A percentile compares a stretch with the other conserved stretches of the same genome.
phyloP scores from a whole-genome alignment of 2,329 filamentous ascomycete genomes.

The Aspergillus tanneri region DNA sequence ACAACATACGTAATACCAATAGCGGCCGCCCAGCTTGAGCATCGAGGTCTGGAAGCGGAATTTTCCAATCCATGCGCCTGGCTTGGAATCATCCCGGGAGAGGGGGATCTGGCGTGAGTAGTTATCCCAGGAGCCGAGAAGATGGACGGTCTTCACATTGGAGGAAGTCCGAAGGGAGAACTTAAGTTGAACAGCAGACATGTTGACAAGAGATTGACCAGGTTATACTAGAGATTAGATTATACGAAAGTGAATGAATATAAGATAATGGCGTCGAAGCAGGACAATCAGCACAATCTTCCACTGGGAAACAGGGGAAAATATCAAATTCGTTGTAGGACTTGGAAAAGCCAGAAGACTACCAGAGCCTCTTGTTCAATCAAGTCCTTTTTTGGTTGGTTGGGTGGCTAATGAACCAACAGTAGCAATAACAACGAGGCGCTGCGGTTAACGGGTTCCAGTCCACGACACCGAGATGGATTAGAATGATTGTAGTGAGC shows the following conservation, averaged over 20 bases:
- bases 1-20: constrained; percentile 92
- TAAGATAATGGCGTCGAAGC: constrained; percentile 26
- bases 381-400: constrained; percentile 19
- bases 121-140: constrained; percentile 97
- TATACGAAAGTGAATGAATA: constrained; percentile 18
- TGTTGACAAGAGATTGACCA: constrained; percentile 51
- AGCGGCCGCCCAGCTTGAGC: constrained; percentile 83
- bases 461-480: constrained; percentile 33
- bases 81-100: constrained; percentile 83
- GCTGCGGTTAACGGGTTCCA: constrained; percentile 28
- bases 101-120: constrained; percentile 93
- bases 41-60: constrained; percentile 91
- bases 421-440: constrained; percentile 16
- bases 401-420: constrained; percentile 14
- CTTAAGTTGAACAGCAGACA: constrained; percentile 90
- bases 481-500: constrained; percentile 16
- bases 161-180: constrained; percentile 95
- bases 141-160: constrained; percentile 94
- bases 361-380: constrained; percentile 28
- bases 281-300: constrained; percentile 6
- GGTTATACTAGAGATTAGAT: constrained; percentile 35
- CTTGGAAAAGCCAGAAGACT: constrained; percentile 24
- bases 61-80: constrained; percentile 89
- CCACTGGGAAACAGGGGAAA: constrained; percentile 17
- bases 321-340: constrained; percentile 18